Conservation (phyloP, 2,329 filamentous ascomycete species). For the Penicillium thymicola region DNA sequence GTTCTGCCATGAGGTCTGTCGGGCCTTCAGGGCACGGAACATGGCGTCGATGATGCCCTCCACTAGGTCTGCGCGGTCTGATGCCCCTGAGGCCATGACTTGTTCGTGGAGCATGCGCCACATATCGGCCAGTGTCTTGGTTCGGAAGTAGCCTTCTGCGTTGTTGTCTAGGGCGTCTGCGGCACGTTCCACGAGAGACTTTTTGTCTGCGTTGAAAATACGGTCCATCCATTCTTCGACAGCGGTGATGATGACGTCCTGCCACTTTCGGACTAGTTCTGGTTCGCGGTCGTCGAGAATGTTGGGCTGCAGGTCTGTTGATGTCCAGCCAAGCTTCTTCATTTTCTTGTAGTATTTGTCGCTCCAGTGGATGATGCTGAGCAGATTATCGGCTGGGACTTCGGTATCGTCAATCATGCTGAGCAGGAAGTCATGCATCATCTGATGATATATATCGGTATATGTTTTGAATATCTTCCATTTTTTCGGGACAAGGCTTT, state of each 20-base stretch:
- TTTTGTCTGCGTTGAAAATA: constrained; percentile 78
- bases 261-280: constrained; percentile 90
- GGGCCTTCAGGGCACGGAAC: constrained; percentile 77
- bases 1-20: constrained; percentile 81
- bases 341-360: constrained; percentile 97
- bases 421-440: constrained; percentile 93
- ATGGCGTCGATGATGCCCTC: constrained; percentile 96
- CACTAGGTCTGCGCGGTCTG: constrained; percentile 81
- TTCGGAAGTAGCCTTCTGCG: constrained; percentile 86
- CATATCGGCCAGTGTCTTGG: constrained; percentile 86
- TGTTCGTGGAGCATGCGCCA: constrained; percentile 98
- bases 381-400: constrained; percentile 78
- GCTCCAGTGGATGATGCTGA: constrained; percentile 91
- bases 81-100: constrained; percentile 77
- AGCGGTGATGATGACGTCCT: constrained; percentile 89
- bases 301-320: constrained; percentile 75
- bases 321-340: constrained; percentile 77
- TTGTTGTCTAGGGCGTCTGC: constrained; percentile 81
- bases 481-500: constrained; percentile 85
- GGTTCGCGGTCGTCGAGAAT: constrained; percentile 85
- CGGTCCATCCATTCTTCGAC: constrained; percentile 97
- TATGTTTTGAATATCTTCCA: constrained; percentile 95
- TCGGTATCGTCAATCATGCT: constrained; percentile 78
- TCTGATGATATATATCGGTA: constrained; percentile 81
- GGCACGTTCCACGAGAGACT: constrained; percentile 74